phyloP scores from a whole-genome alignment of 495 filamentous ascomycete genomes.

The Penicillium cosmopolitanum region DNA sequence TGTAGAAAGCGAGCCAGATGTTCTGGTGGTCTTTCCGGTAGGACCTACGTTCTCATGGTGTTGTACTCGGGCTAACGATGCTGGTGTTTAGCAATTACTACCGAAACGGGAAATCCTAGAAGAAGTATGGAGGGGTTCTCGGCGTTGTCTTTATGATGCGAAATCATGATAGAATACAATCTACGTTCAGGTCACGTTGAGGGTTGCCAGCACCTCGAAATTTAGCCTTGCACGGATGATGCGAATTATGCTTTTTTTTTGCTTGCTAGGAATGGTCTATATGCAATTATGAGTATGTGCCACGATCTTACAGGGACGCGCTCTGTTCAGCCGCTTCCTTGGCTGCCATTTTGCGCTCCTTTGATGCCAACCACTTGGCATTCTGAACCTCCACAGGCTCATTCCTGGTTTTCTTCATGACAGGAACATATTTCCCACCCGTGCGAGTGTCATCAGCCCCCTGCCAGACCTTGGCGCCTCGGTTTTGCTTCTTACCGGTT shows the following conservation, averaged over 20 bases:
- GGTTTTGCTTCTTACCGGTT: conserved; percentile 27
- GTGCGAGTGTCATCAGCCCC: conserved; percentile 64
- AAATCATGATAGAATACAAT: conserved; percentile 40
- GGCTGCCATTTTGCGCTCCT: conserved; percentile 54
- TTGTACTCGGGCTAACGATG: conserved; percentile 11
- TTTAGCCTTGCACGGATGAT: neutral
- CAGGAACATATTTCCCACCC: conserved; percentile 69
- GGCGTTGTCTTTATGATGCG: conserved; percentile 75
- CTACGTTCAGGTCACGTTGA: too few species aligned
- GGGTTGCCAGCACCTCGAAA: too few species aligned
- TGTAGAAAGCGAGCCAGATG: conserved; percentile 85
- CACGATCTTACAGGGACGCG: conserved; percentile 4
- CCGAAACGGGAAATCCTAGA: conserved; percentile 73
- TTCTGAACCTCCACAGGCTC: conserved; percentile 73
- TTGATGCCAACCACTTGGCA: conserved; percentile 72
- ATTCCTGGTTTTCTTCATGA: conserved; percentile 67
- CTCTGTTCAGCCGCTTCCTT: conserved; percentile 24
- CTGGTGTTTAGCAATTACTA: conserved; percentile 58
- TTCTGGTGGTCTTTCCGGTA: conserved; percentile 91
- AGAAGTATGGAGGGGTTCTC: conserved; percentile 80
- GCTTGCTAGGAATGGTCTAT: neutral
- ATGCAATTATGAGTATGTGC: conserved; percentile 24
- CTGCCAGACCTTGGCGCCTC: conserved; percentile 67
- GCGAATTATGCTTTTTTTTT: neutral
- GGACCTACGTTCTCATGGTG: conserved; percentile 21